Evolutionary conservation across 2,329 filamentous ascomycete genomes (phyloP), one percentile per base, ranked within the genome.

Genomic region (Colletotrichum limetticola): DNA sequence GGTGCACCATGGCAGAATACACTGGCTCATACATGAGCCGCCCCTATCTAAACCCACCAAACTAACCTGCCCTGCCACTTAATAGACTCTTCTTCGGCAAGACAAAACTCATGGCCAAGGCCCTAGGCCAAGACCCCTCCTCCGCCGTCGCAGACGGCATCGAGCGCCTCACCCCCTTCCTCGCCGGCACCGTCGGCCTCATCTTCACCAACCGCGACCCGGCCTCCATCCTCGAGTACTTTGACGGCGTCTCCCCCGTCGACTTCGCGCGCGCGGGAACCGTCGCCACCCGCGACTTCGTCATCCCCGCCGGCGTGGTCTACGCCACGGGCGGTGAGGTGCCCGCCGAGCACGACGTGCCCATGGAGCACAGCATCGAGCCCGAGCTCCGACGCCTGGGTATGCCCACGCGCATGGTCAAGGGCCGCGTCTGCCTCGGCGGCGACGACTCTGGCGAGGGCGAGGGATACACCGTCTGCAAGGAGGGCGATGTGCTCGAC

Each of bases 81-180:
- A n/a, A 60, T 78, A 97, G 95, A 78, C 87, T 99, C 82, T 98
- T 98, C 91, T 98, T 98, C 85, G 97, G 96, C 86, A 99, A 98
- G 88, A 98, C 96, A 73, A 98, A 98, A 86, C 95, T 99, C 83
- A 98, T 98, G 95, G 92, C 94, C 78, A 96, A 97, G 85, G 95
- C 97, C 70, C 93, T 99, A 30, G 97, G 97, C 80, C 90, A 90
- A 76, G 92, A 88, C 66, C 88, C 91, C 77, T 93, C 94, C 80
- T 93, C 94, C 79, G 94, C 95, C 85, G 90, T 94, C 84, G 93
- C 94, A 77, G 90, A 94, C 57, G 94, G 94, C 81, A 91, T 97
- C 79, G 88, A 94, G 81, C 85, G 86, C 75, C 91, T 98, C 71
- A 85, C 89, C 24, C 86, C 86, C 58, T 90, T 94, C 86, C 88